Percentiles rank a stretch among this genome's conserved stretches.
These are phyloP conservation scores for Russula foetens DNA, from an alignment of 768 basidiomycete species.

Conservation along the genomic window DNA sequence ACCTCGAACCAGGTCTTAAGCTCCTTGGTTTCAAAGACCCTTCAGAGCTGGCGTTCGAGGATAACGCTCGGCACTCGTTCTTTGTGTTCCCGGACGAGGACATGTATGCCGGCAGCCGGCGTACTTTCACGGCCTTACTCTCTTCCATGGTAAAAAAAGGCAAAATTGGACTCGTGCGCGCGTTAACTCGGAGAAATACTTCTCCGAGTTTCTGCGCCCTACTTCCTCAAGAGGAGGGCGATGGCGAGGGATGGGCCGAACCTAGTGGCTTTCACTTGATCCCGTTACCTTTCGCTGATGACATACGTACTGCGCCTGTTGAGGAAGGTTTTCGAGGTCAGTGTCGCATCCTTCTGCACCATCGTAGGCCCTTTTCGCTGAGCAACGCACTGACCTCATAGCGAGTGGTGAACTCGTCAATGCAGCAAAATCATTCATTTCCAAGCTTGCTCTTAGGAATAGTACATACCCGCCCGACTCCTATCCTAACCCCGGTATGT, in stretches of 20 bases:
- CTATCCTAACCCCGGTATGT: slow-evolving; percentile 81
- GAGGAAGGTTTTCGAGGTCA: slow-evolving; percentile 57
- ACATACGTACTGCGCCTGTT: slow-evolving; percentile 74
- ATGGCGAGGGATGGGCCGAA: slow-evolving; percentile 66
- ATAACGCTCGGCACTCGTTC: slow-evolving; percentile 85
- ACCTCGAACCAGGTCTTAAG: slow-evolving; percentile 75
- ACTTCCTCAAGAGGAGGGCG: slow-evolving; percentile 73
- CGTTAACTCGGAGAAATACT: slow-evolving; percentile 59
- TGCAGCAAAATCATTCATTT: slow-evolving; percentile 64
- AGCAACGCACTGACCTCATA: slow-evolving; percentile 26
- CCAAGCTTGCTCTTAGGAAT: slow-evolving; percentile 69
- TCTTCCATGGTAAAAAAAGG: slow-evolving; percentile 74
- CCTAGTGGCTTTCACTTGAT: slow-evolving; percentile 92
- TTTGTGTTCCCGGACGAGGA: slow-evolving; percentile 93
- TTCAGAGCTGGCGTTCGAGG: slow-evolving; percentile 64
- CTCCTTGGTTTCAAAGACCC: slow-evolving; percentile 88
- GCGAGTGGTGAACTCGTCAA: slow-evolving; percentile 63
- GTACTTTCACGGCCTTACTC: slow-evolving; percentile 84
- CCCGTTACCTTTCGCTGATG: slow-evolving; percentile 90
- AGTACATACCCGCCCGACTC: slow-evolving; percentile 83
- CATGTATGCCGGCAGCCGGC: slow-evolving; percentile 83
- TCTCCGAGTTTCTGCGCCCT: slow-evolving; percentile 77
- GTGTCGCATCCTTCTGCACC: slow-evolving; percentile 9
- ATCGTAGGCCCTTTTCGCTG: background rate
- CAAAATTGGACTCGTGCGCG: slow-evolving; percentile 73